Conservation (phyloP, 2,329 filamentous ascomycete species). For the Alternaria brassicae region DNA sequence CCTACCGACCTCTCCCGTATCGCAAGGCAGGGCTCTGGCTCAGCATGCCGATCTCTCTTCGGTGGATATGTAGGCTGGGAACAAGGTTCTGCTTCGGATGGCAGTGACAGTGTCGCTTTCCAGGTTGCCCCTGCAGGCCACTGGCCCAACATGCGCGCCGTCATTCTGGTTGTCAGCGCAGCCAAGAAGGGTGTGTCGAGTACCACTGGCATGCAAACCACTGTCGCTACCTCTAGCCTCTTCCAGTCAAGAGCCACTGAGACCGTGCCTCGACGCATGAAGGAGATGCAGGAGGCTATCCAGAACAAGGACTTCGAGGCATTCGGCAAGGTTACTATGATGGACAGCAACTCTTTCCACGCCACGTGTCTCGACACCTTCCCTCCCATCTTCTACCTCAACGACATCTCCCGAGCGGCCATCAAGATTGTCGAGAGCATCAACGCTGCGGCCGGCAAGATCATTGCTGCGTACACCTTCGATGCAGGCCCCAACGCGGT, state of each 20-base stretch:
- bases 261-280: slow-evolving; percentile 85
- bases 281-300: slow-evolving; percentile 83
- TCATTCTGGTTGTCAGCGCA: slow-evolving; percentile 89
- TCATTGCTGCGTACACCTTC: slow-evolving; percentile 92
- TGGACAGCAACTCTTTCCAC: slow-evolving; percentile 96
- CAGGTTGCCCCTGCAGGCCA: slow-evolving; percentile 87
- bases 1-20: slow-evolving; percentile 86
- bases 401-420: slow-evolving; percentile 86
- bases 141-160: slow-evolving; percentile 93
- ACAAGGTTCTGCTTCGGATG: slow-evolving; percentile 76
- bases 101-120: slow-evolving; percentile 85
- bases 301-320: slow-evolving; percentile 77
- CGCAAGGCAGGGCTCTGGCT: slow-evolving; percentile 91
- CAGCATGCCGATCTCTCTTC: slow-evolving; percentile 90
- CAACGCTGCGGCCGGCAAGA: slow-evolving; percentile 79
- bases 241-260: slow-evolving; percentile 77
- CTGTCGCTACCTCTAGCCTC: slow-evolving; percentile 86
- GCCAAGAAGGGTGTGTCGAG: slow-evolving; percentile 96
- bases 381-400: slow-evolving; percentile 98
- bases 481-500: slow-evolving; percentile 97
- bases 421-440: slow-evolving; percentile 89
- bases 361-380: slow-evolving; percentile 93
- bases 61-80: slow-evolving; percentile 97
- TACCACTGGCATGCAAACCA: slow-evolving; percentile 96
- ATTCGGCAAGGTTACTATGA: slow-evolving; percentile 93